Percentiles rank a stretch among this genome's conserved stretches.
phyloP scores from a whole-genome alignment of 1,284 basidiomycete species.

The Porogramme epimiltina region DNA sequence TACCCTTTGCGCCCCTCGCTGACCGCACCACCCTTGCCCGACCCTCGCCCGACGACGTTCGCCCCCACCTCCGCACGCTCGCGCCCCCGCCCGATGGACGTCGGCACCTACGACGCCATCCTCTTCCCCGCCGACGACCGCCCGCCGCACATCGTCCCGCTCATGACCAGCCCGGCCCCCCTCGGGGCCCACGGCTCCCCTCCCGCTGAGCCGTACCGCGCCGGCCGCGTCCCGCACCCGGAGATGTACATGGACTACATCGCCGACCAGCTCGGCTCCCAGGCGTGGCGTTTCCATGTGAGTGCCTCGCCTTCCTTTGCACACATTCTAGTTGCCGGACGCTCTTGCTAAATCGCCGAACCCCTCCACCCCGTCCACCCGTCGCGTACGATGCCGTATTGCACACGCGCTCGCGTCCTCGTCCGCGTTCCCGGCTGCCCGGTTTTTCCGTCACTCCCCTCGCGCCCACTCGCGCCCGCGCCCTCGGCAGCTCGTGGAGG shows the following conservation, averaged over 20 bases:
- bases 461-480: neutral
- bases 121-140: slow-evolving; percentile 47
- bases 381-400: too few relatives aligned
- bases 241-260: slow-evolving; percentile 84
- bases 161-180: slow-evolving; percentile 69
- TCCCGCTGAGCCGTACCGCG: slow-evolving; percentile 34
- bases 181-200: slow-evolving; percentile 31
- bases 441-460: neutral
- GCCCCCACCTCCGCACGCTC: neutral
- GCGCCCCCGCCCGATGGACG: slow-evolving; percentile 43
- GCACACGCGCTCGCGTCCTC: too few relatives aligned
- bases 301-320: slow-evolving; percentile 20
- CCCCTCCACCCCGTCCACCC: slow-evolving; percentile 5
- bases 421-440: too few relatives aligned
- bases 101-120: slow-evolving; percentile 57
- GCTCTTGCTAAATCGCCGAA: slow-evolving; percentile 18
- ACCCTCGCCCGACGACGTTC: neutral
- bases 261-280: slow-evolving; percentile 64
- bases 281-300: slow-evolving; percentile 75
- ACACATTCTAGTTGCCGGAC: slow-evolving; percentile 17
- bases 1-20: slow-evolving; percentile 2
- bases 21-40: neutral
- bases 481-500: slow-evolving; percentile 61
- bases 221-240: slow-evolving; percentile 70
- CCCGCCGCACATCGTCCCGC: slow-evolving; percentile 63